These are phyloP conservation scores for Lentinula raphanica DNA, from an alignment of 768 basidiomycete genomes.

Conservation along the genomic window DNA sequence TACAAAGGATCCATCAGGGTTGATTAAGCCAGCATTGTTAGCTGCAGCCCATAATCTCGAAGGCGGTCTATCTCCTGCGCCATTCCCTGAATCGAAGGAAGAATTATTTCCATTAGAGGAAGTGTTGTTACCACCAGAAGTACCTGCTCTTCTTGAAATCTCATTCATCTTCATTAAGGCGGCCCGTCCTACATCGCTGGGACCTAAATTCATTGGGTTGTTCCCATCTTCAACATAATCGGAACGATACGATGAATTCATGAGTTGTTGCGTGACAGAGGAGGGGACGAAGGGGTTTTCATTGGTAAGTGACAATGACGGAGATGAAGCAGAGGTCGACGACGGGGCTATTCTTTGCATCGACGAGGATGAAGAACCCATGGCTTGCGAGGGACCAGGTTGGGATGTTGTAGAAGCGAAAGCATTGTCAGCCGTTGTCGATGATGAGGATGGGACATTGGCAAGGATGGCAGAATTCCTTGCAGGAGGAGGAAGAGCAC, in stretches of 20 bases:
- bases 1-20: conserved; percentile 13
- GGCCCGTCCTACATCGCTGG: background rate
- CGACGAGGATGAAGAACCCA: background rate
- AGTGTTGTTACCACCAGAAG: background rate
- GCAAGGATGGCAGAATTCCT: background rate
- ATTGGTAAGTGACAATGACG: background rate
- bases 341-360: background rate
- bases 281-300: conserved; percentile 4
- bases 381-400: background rate
- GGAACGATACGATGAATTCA: background rate
- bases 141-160: conserved; percentile 1
- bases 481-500: background rate
- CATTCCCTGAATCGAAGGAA: background rate
- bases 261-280: conserved; percentile 1
- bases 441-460: background rate
- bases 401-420: background rate
- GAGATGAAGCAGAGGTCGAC: background rate
- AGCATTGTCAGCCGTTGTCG: background rate
- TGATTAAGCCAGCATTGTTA: conserved; percentile 11
- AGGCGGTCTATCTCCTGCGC: conserved; percentile 3
- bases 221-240: background rate
- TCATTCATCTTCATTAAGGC: conserved; percentile 10
- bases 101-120: background rate
- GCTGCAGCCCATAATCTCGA: conserved; percentile 13
- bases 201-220: background rate